Evolutionary conservation across 805 yeast genomes (phyloP), one percentile per base, ranked within the genome.

Genomic region (Saturnispora kantuleensis): DNA sequence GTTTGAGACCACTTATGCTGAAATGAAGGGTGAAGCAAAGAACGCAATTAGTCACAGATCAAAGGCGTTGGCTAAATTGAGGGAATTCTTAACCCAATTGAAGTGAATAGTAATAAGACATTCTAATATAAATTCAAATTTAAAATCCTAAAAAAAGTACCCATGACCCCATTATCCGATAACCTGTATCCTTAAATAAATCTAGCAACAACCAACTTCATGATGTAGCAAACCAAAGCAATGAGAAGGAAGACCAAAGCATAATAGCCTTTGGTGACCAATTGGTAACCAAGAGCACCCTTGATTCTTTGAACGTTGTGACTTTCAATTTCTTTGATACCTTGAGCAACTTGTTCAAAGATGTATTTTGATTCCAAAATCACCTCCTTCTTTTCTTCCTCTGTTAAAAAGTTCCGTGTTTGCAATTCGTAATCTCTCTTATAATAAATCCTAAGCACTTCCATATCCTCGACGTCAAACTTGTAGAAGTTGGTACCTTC

Each of bases 41-140:
- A 89, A 93, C 64, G 60, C 71, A 16, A 84, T 93, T 50, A 82
- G 95, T 52, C 98, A 94, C 58, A 74, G 99, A 56, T 87, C 73
- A 57, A 81, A 73, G 62, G 97, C 98, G 0, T 73, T 93, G 56
- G 77, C 70, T 45, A 75, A 84, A 60, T 73, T 93, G 46, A 77
- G 74, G 57, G 76, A 70, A 21, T 85, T 68, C 48, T 51, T 45
- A 10, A 11, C 34, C 15, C 31, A 35, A 28, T 10, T 49, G 47
- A 42, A 21, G 31, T 15, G 13, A 35, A 18, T 32, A 17, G n/a
- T 29, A 38, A 33, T 16, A 13, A 42, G 13, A 31, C 18, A 12
- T 29, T 35, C 31, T 18, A 31, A 39, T 29, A 39, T 30, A 17
- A 42, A 18, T 4, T 11, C 26, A 26, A 15, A 33, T n/a, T 40